phyloP scores from a whole-genome alignment of 2,329 filamentous ascomycete genomes.

The Colletotrichum sojae region DNA sequence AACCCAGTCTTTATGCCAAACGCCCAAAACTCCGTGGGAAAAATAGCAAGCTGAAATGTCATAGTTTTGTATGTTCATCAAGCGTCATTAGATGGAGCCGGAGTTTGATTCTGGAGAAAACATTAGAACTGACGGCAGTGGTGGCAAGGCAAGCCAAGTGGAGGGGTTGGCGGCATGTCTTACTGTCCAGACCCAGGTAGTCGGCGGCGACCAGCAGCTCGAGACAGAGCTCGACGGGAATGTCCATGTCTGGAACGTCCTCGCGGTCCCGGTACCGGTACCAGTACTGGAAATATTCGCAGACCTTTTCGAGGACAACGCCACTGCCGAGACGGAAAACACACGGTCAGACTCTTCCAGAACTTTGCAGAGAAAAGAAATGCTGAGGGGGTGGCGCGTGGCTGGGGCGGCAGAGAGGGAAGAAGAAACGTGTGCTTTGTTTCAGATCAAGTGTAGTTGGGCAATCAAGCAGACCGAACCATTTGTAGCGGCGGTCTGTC shows the following conservation, averaged over 20 bases:
- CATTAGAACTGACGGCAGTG: slow-evolving; percentile 23
- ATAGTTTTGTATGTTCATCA: slow-evolving; percentile 32
- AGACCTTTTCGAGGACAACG: slow-evolving; percentile 83
- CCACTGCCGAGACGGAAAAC: slow-evolving; percentile 63
- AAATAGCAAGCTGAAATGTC: slow-evolving; percentile 48
- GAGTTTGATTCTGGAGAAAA: slow-evolving; percentile 39
- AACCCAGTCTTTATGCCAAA: slow-evolving; percentile 23
- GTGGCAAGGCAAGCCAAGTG: not conserved
- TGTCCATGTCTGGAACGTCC: slow-evolving; percentile 85
- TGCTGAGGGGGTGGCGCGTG: slow-evolving; percentile 1
- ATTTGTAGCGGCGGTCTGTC: slow-evolving; percentile 59
- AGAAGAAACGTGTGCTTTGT: slow-evolving; percentile 45
- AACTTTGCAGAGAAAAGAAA: slow-evolving; percentile 17
- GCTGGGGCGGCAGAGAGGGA: slow-evolving; percentile 20
- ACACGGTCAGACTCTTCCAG: slow-evolving; percentile 42
- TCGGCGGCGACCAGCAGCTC: slow-evolving; percentile 85
- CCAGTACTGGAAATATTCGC: slow-evolving; percentile 88
- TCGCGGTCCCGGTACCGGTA: slow-evolving; percentile 79
- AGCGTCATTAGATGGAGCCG: slow-evolving; percentile 30
- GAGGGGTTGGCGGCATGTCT: slow-evolving; percentile 45
- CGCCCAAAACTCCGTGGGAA: slow-evolving; percentile 36
- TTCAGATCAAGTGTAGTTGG: slow-evolving; percentile 77
- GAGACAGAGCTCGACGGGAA: slow-evolving; percentile 83
- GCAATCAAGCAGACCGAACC: slow-evolving; percentile 67
- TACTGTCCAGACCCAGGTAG: slow-evolving; percentile 79